Conservation (phyloP, 768 basidiomycete genomes). For the Holtermanniella nyarrowii region DNA sequence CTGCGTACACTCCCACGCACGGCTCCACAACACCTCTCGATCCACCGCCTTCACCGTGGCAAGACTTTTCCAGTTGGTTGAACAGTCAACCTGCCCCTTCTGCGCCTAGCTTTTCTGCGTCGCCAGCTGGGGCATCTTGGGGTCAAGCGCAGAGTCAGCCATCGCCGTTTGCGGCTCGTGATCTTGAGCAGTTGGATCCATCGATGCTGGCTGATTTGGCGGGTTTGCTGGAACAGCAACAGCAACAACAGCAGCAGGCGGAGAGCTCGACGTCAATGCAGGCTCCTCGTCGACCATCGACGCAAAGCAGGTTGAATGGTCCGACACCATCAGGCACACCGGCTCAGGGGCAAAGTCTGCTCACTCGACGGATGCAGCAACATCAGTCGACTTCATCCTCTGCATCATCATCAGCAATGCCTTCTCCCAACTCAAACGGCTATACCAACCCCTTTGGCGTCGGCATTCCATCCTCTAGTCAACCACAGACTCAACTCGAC, state of each 20-base stretch:
- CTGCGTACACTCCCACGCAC: background rate
- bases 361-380: constrained; percentile 22
- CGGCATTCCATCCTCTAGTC: background rate
- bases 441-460: background rate
- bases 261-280: too few species aligned
- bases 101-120: background rate
- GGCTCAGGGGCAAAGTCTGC: constrained; percentile 3
- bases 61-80: background rate
- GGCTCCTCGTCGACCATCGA: too few species aligned
- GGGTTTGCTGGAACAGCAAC: constrained; percentile 19
- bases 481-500: background rate
- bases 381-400: background rate
- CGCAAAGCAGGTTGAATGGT: too few species aligned
- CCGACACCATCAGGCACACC: too few species aligned
- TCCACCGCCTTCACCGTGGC: constrained; percentile 25
- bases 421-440: too few species aligned
- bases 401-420: too few species aligned
- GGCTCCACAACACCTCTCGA: constrained; percentile 23
- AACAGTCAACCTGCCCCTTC: background rate
- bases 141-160: background rate
- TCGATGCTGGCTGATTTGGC: constrained; percentile 21
- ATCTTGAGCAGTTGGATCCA: constrained; percentile 10
- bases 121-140: background rate
- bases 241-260: constrained; percentile 6
- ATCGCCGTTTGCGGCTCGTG: background rate